Base-by-base conservation (phyloP, 208 protist genomes). In the Herpetomonas tarakana region DNA sequence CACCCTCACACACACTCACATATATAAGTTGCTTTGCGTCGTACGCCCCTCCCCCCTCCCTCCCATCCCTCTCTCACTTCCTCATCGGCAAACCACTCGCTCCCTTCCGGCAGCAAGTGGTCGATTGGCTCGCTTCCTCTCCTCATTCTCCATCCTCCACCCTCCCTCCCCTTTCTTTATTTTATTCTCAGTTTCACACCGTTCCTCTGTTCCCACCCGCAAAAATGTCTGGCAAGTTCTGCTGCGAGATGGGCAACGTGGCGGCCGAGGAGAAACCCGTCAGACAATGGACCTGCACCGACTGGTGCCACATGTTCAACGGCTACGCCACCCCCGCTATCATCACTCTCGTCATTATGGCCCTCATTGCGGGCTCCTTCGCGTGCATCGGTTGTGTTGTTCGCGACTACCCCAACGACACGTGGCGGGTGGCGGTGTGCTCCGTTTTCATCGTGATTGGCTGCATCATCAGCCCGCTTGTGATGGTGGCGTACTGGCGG, bases 311-410 rank as follows among this genome's bases (percentile, higher is more conserved):
- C 47, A 59, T 93, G 63, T 85, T 69, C 57, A 52, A 60, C 26
- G 71, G 81, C 22, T 93, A 91, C 70, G 41, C 38, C 39, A 58
- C 53, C 0, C 81, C 83, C 0, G 53, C 56, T 41, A 19, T 74
- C 30, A 44, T 91, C 19, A 60, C 70, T 0, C 1, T 83, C 1
- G 19, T 93, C 16, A 83, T 87, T 51, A 18, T 76, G 0, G 54
- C 39, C 7, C 51, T 86, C 14, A 47, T 49, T 3, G 47, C 74
- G 26, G 39, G 30, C 1, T 73, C 63, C 53, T 52, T 72, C 12
- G 69, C 61, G 14, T 89, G 77, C 51, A 78, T 75, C 50, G 56
- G 84, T 11, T 24, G 56, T 16, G 24, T 81, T 0, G 64, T 84
- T 3, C 55, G 49, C 6, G 46, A 68, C 11, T 38, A 83, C 45